Evolutionary conservation across 1,139 yeast species (phyloP), one percentile per base, ranked within the genome.

Genomic region (Suhomyces atakaporum): DNA sequence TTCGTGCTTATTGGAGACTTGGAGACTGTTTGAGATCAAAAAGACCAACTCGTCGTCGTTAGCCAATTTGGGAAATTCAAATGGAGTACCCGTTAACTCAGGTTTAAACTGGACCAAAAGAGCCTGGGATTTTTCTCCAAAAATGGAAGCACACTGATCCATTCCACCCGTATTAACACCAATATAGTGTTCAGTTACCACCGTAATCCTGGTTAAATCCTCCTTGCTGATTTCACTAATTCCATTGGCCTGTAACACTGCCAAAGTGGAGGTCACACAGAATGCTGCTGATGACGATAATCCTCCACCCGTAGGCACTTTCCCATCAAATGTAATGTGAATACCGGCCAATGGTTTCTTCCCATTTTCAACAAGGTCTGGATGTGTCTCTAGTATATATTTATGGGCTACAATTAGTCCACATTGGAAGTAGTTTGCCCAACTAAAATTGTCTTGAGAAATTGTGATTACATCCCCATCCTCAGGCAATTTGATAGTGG

Each of bases 111-210:
- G 77, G 28, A 83, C 79, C 45, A 76, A 70, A 42, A 83, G 58
- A 2, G 84, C 84, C 47, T 81, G 77, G 42, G 69, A 72, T 29
- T 60, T 64, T 48, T 75, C 79, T n/a, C 89, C 89, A 49, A 75
- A 81, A 16, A 83, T 72, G 2, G 84, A 76, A 3, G 90, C 89
- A 44, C 84, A 73, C 60, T 83, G 90, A 55, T 83, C 90, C 85
- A 83, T 77, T 28, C 90, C 90, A 16, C 90, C 90, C 28, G 82
- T 79, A 54, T 81, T 82, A 36, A 83, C 84, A 16, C 90, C 90
- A 29, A 83, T 78, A 39, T 77, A 79, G 59, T 82, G 87, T 53
- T 83, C 90, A 33, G 83, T 77, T 13, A 77, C 81, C 36, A 79
- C 82, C 9, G 88, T 79, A 38, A 83, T 77, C 43, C 65, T 62